phyloP scores from a whole-genome alignment of 148 eudicot species.

The Selenicereus undatus region DNA sequence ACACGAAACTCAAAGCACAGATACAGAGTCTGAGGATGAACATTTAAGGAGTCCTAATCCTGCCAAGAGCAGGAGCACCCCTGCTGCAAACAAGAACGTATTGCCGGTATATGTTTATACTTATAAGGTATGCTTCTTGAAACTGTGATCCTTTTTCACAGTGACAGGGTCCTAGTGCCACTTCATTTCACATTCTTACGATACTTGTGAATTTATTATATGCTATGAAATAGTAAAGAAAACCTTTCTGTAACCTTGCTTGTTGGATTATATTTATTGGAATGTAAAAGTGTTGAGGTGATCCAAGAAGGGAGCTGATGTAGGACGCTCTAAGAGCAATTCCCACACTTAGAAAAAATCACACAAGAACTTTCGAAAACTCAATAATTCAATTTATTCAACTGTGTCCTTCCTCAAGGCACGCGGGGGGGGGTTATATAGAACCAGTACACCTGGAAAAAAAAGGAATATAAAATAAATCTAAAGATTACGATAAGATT shows the following conservation, averaged over 20 bases:
- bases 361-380: too few relatives aligned
- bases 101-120: conserved; percentile 66
- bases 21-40: conserved; percentile 35
- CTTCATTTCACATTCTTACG: not conserved
- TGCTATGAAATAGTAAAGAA: not conserved
- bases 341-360: too few relatives aligned
- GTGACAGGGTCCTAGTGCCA: too few relatives aligned
- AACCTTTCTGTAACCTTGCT: not conserved
- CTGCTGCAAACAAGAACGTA: conserved; percentile 28
- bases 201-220: not conserved
- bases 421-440: too few relatives aligned
- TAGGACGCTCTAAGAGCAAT: too few relatives aligned
- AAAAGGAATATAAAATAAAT: too few relatives aligned
- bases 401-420: too few relatives aligned
- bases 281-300: too few relatives aligned
- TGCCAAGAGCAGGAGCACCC: conserved; percentile 28
- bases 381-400: too few relatives aligned
- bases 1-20: conserved; percentile 29
- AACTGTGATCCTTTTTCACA: not conserved
- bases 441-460: too few relatives aligned
- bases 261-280: not conserved
- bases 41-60: conserved; percentile 25
- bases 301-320: too few relatives aligned
- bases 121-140: conserved; percentile 52
- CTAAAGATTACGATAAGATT: too few relatives aligned